Base-by-base conservation (phyloP, 2,329 filamentous ascomycete genomes). In the Xenoacremonium recifei region DNA sequence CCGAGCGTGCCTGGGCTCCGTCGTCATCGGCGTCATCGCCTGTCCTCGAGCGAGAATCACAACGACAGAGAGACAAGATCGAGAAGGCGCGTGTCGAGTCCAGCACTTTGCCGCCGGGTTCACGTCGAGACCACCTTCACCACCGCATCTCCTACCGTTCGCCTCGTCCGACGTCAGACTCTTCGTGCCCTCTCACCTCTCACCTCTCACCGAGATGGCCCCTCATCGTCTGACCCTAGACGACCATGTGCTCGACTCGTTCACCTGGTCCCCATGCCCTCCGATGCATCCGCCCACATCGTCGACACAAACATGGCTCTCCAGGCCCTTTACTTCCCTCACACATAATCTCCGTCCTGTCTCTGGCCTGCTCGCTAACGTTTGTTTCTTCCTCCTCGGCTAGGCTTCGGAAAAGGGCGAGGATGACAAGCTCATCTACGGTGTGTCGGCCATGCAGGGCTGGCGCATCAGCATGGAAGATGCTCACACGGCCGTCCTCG, bases 391-490 rank as follows among this genome's bases (percentile, higher is more conserved):
- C 40, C 10, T 38, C 38, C 34, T 30, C 32, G 47, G 54, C 44
- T 64, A 97, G 93, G 77, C 84, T 72, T 99, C 93, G 62, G 84
- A 86, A 66, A 84, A 84, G 65, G 91, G 91, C 70, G 84, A 89
- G 73, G 91, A 97, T 87, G 90, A 95, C 54, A 85, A 89, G 65
- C 83, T 96, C 65, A 72, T 93, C 65, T 99, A 88, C 69, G 93
- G 93, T 64, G 84, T 97, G 54, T 99, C 93, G 54, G 90, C 90
- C 70, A 99, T 99, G 93, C 93, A 99, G 72, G 93, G 93, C 76
- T 99, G 93, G 93, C 87, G 93, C 73, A 97, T 99, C 73, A 96
- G 89, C 76, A 99, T 99, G 93, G 93, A 99, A 69, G 93, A 99
- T 67, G 84, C 93, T 51, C 93, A 99, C 72, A 89, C 88, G 48